A percentile compares a stretch with the other conserved stretches of the same genome.
Conservation (phyloP, 441 rosid species). For the Erodium trifolium region DNA sequence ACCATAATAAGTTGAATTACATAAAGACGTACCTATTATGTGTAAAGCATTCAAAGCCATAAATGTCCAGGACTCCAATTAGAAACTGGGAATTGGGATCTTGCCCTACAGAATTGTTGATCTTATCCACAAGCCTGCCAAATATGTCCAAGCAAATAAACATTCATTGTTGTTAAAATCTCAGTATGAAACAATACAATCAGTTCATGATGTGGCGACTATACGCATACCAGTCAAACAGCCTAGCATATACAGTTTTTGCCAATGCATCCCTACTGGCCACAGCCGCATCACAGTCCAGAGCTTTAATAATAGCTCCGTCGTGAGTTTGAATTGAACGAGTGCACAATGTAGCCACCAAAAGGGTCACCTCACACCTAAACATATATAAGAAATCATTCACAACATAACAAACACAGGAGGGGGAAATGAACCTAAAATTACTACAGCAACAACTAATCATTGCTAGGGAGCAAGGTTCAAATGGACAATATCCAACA, state of each 20-base stretch:
- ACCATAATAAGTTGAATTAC: conserved; percentile 16
- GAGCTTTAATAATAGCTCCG: conserved; percentile 81
- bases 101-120: conserved; percentile 84
- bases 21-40: conserved; percentile 83
- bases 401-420: neutral
- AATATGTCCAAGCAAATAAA: conserved; percentile 11
- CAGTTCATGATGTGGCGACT: neutral
- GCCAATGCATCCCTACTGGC: conserved; percentile 95
- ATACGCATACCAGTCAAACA: conserved; percentile 76
- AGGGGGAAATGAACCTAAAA: neutral
- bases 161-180: conserved; percentile 1
- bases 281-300: conserved; percentile 84
- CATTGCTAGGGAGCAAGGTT: neutral
- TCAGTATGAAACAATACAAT: neutral
- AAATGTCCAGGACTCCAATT: conserved; percentile 84
- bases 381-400: conserved; percentile 15
- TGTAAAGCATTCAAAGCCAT: conserved; percentile 92
- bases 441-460: neutral
- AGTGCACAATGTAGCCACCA: conserved; percentile 70
- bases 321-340: conserved; percentile 95
- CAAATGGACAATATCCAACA: too few relatives aligned
- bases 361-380: conserved; percentile 82
- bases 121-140: conserved; percentile 68
- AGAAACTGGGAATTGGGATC: conserved; percentile 66
- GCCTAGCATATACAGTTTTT: conserved; percentile 82